These are phyloP conservation scores for Auricularia sp. DNA, from an alignment of 768 basidiomycete species.

Conservation along the genomic window DNA sequence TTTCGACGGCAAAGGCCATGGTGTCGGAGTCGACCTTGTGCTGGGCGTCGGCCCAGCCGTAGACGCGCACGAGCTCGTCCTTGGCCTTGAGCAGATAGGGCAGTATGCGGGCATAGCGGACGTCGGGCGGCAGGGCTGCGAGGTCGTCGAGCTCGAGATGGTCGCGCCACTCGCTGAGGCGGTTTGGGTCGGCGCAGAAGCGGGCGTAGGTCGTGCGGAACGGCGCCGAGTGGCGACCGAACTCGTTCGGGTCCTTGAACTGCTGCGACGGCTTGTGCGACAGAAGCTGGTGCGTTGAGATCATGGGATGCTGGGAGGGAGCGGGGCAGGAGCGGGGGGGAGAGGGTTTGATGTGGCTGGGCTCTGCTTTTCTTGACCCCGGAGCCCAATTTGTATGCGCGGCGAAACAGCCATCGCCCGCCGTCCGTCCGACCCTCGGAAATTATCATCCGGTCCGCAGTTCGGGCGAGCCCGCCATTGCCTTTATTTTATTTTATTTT, in stretches of 20 bases:
- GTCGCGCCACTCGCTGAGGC: neutral
- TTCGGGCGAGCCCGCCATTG: too few species aligned
- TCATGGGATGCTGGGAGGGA: neutral
- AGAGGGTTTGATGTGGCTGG: neutral
- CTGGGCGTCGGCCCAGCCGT: neutral
- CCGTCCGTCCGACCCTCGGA: too few species aligned
- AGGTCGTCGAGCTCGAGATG: constrained; percentile 1
- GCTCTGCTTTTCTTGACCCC: neutral
- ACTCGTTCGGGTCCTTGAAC: neutral
- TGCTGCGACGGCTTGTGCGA: neutral
- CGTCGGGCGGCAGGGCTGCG: neutral
- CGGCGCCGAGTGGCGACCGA: neutral
- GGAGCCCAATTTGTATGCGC: neutral
- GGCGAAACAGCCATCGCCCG: neutral
- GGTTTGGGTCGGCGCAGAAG: neutral
- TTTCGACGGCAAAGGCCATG: neutral
- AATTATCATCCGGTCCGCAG: too few species aligned
- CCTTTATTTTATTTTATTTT: too few species aligned
- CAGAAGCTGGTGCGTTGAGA: neutral
- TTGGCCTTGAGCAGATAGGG: neutral
- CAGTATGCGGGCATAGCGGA: neutral
- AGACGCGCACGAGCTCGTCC: neutral
- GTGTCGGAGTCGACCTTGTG: neutral
- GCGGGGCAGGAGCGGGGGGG: neutral
- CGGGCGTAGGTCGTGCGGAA: neutral